These are phyloP conservation scores for Aureobasidium sp. DNA, from an alignment of 2,329 filamentous ascomycete genomes.

Conservation along the genomic window DNA sequence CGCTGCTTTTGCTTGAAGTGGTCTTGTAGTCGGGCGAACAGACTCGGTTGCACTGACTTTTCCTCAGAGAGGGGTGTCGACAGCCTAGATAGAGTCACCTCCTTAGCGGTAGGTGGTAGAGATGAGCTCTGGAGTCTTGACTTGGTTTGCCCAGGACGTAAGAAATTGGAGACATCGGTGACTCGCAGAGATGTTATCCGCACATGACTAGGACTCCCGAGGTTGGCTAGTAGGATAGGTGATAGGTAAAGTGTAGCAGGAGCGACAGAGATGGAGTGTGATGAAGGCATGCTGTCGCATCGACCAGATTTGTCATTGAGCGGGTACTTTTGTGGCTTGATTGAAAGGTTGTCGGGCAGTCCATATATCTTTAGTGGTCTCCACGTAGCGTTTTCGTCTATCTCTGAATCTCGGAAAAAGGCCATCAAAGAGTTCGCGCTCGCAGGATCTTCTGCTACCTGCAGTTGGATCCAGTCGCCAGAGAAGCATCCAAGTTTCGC, in stretches of 20 bases:
- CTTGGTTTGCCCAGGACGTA: constrained; percentile 25
- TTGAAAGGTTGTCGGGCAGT: constrained; percentile 64
- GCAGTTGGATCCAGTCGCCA: constrained; percentile 89
- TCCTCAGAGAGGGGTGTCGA: constrained; percentile 85
- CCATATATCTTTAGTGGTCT: constrained; percentile 84
- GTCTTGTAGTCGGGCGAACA: constrained; percentile 79
- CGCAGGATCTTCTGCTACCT: constrained; percentile 66
- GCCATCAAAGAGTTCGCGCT: constrained; percentile 26
- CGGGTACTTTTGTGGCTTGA: constrained; percentile 46
- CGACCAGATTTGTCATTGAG: constrained; percentile 45
- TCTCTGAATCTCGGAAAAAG: constrained; percentile 45
- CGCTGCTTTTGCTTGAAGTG: constrained; percentile 80
- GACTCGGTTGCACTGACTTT: constrained; percentile 71
- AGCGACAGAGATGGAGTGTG: constrained; percentile 40
- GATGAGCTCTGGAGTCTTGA: constrained; percentile 30
- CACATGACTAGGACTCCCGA: constrained; percentile 71
- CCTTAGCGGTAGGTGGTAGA: constrained; percentile 57
- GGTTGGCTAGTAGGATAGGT: constrained; percentile 78
- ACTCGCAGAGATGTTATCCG: constrained; percentile 61
- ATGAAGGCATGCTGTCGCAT: constrained; percentile 49
- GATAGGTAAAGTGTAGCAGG: constrained; percentile 69
- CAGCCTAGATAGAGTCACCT: constrained; percentile 83
- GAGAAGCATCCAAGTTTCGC: constrained; percentile 93
- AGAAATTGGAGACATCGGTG: constrained; percentile 39
- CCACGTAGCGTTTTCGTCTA: constrained; percentile 58